phyloP scores from a whole-genome alignment of 176 grass and related monocot species.

The Oryza punctata region DNA sequence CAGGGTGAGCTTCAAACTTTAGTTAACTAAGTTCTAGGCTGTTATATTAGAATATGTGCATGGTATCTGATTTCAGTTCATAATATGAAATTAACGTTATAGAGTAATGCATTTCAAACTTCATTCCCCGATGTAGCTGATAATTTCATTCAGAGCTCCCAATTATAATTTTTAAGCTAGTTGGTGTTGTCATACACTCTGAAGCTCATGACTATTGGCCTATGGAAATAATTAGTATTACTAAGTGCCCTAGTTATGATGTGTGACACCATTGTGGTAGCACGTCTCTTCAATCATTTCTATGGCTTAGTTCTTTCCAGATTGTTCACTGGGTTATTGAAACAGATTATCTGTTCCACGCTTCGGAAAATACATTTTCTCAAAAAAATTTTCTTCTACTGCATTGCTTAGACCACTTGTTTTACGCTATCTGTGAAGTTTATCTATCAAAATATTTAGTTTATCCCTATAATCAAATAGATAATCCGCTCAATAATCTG shows the following conservation, averaged over 20 bases:
- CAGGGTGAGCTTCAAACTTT: conserved; percentile 61
- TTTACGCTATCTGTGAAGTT: too few species aligned
- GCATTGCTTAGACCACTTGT: too few species aligned
- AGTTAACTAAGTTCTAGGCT: conserved; percentile 27
- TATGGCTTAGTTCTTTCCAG: too few species aligned
- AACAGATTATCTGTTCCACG: too few species aligned
- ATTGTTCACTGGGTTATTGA: too few species aligned
- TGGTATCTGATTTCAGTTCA: conserved; percentile 32
- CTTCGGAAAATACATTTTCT: too few species aligned
- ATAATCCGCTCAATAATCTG: too few species aligned
- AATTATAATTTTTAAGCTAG: background rate
- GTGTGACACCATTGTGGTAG: background rate
- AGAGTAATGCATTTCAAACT: conserved; percentile 11
- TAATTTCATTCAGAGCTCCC: conserved; percentile 5
- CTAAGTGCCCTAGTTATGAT: background rate
- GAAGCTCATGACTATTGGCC: background rate
- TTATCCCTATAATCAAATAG: too few species aligned
- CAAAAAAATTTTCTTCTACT: too few species aligned
- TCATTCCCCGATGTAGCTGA: background rate
- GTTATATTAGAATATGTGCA: conserved; percentile 9
- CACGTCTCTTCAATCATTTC: background rate
- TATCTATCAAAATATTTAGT: too few species aligned
- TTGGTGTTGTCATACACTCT: conserved; percentile 2
- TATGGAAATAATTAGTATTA: conserved; percentile 8
- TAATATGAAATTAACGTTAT: background rate